Conservation (phyloP, 768 basidiomycete genomes). For the Amanita subjunquillea region DNA sequence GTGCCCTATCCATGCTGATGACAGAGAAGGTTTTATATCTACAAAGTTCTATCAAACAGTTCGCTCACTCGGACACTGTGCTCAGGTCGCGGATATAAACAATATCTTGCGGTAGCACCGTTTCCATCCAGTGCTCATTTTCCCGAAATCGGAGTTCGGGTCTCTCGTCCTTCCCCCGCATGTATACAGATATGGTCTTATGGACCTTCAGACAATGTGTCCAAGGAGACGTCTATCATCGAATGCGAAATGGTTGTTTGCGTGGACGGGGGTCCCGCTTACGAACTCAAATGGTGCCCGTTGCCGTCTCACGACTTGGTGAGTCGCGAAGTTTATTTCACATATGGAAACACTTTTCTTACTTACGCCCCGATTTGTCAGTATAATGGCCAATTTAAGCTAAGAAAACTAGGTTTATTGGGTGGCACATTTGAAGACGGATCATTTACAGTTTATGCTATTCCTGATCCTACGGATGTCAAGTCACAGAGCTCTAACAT, state of each 20-base stretch:
- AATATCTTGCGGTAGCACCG: constrained; percentile 80
- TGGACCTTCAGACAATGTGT: constrained; percentile 8
- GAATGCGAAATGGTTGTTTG: constrained; percentile 82
- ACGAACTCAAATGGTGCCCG: constrained; percentile 90
- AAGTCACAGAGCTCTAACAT: constrained; percentile 15
- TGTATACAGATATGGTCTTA: constrained; percentile 86
- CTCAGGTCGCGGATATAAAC: constrained; percentile 44
- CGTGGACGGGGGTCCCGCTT: constrained; percentile 68
- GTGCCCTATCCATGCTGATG: constrained; percentile 70
- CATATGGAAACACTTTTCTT: background rate
- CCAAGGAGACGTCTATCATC: constrained; percentile 24
- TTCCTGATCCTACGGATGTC: constrained; percentile 69
- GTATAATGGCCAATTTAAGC: constrained; percentile 12
- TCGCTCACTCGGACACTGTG: background rate
- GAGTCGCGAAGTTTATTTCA: constrained; percentile 6
- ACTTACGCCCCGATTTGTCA: constrained; percentile 8
- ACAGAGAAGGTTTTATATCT: constrained; percentile 36
- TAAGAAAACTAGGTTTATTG: constrained; percentile 70
- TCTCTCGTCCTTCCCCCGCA: constrained; percentile 41
- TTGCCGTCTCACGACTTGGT: constrained; percentile 65
- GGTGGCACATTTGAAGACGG: constrained; percentile 87
- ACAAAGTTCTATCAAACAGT: background rate
- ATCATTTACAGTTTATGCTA: constrained; percentile 61
- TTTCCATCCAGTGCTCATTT: constrained; percentile 56
- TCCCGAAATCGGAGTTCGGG: constrained; percentile 56